Evolutionary conservation across 768 basidiomycete genomes (phyloP), one percentile per base, ranked within the genome.

Genomic region (Tulasnella sp.): DNA sequence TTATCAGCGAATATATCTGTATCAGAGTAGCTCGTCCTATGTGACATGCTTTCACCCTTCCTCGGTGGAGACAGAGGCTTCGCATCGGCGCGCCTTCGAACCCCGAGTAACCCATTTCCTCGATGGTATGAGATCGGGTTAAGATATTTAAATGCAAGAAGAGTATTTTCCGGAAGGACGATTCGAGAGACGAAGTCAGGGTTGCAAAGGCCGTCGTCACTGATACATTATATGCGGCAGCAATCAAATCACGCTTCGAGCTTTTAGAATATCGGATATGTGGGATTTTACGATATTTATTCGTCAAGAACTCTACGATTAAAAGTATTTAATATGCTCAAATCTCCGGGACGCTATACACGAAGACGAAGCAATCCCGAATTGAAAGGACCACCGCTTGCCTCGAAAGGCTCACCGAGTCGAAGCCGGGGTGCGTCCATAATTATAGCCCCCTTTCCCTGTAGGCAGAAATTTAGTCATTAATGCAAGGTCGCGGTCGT

Each of bases 191-290:
- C 83, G 98, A 97, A 0, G 93, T 98, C 9, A 84, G 90, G 3
- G 91, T 90, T 69, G 98, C 98, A 7, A 98, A 99, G 84, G 96
- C 99, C 93, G 91, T 99, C 39, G 97, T 99, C 80, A 99, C 98
- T 1, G 97, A 99, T 84, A 99, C 98, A 5, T 99, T 97, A 95
- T 94, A 79, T 78, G 84, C 61, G 7, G 16, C n/a, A n/a, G 46
- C 20, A 55, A 55, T 23, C 10, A 74, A 18, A 87, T 83, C 70
- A 11, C 42, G 5, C 42, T 13, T 13, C 6, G 13, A 51, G 39
- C 74, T 29, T 46, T 39, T 73, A n/a, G 29, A n/a, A n/a, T n/a
- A 70, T 67, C 51, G 51, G 51, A 18, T 10, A 18, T 18, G 15
- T n/a, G n/a, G n/a, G n/a, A n/a, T 55, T n/a, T 18, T 82, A 96